phyloP scores from a whole-genome alignment of 1,284 basidiomycete species.

The Blastosporella zonata region DNA sequence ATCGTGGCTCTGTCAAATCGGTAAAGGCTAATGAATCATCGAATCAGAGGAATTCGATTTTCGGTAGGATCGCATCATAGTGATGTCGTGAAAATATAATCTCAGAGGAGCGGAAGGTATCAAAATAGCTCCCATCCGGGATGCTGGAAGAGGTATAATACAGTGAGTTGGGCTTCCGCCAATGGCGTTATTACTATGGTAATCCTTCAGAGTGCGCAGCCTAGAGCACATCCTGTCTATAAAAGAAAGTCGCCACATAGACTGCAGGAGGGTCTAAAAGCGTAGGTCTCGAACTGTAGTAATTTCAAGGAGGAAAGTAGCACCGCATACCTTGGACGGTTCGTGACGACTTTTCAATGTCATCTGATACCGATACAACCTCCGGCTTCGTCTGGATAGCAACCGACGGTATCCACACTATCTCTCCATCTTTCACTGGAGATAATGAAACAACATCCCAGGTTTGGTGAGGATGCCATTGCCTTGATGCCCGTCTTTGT shows the following conservation, averaged over 20 bases:
- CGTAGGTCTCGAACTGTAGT: neutral
- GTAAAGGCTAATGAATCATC: no score
- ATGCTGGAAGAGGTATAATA: no score
- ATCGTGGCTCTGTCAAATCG: no score
- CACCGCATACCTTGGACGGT: neutral
- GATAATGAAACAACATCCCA: conserved; percentile 9
- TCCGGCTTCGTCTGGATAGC: neutral
- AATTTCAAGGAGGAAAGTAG: neutral
- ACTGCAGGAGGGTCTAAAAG: neutral
- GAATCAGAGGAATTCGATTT: no score
- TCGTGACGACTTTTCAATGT: conserved; percentile 2
- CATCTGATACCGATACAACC: neutral
- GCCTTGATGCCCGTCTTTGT: neutral
- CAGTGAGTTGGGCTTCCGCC: no score
- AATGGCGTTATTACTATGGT: no score
- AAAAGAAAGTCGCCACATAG: neutral
- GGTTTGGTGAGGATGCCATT: conserved; percentile 7
- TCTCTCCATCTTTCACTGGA: conserved; percentile 1
- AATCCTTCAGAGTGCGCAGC: no score
- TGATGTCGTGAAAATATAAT: no score
- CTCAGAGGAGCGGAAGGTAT: no score
- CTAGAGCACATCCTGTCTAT: neutral
- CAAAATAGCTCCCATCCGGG: no score
- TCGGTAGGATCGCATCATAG: no score
- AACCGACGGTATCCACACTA: neutral